A percentile compares a stretch with the other conserved stretches of the same genome.
Evolutionary conservation across 768 basidiomycete genomes (phyloP).

Genomic region (Auriscalpium microsporum): DNA sequence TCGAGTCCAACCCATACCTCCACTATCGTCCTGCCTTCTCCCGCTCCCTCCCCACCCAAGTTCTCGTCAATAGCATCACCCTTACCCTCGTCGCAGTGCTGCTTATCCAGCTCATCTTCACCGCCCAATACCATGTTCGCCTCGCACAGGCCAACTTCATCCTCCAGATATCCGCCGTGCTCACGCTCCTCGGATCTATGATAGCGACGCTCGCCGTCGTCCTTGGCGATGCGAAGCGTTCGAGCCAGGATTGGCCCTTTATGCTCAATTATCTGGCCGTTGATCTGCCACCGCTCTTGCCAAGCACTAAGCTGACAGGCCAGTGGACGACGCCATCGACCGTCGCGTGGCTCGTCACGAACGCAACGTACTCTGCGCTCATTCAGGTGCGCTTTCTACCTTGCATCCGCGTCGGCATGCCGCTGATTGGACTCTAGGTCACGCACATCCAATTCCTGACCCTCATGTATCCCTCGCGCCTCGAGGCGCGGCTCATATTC

Average conservation of each 20-base stretch:
- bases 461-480: slow-evolving; percentile 82
- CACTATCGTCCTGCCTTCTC: slow-evolving; percentile 71
- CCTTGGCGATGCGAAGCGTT: slow-evolving; percentile 44
- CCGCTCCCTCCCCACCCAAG: slow-evolving; percentile 84
- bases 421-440: slow-evolving; percentile 40
- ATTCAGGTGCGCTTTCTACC: slow-evolving; percentile 58
- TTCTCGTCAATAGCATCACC: slow-evolving; percentile 77
- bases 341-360: slow-evolving; percentile 81
- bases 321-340: slow-evolving; percentile 59
- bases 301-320: slow-evolving; percentile 18
- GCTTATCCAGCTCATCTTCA: slow-evolving; percentile 88
- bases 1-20: slow-evolving; percentile 62
- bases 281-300: slow-evolving; percentile 53
- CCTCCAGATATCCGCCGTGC: slow-evolving; percentile 79
- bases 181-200: slow-evolving; percentile 68
- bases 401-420: not conserved
- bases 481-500: slow-evolving; percentile 84
- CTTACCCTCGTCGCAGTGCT: slow-evolving; percentile 80
- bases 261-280: slow-evolving; percentile 91
- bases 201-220: slow-evolving; percentile 74
- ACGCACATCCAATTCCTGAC: slow-evolving; percentile 98
- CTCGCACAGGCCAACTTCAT: slow-evolving; percentile 88
- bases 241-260: slow-evolving; percentile 83
- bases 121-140: slow-evolving; percentile 92
- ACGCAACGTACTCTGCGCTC: slow-evolving; percentile 72